Evolutionary conservation across 2,329 filamentous ascomycete genomes (phyloP).

Genomic region (Aaosphaeria pasadenensis): DNA sequence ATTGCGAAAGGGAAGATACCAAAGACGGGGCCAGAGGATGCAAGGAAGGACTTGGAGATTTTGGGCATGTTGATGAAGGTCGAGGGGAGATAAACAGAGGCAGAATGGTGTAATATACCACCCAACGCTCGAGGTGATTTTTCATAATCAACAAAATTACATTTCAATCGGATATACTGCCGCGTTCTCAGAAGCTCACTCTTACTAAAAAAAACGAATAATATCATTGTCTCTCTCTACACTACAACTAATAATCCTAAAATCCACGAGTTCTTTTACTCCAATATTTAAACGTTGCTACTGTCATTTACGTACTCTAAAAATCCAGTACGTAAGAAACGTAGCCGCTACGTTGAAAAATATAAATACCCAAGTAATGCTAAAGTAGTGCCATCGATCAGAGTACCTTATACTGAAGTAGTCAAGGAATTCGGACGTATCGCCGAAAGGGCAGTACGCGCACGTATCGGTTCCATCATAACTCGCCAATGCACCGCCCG

Average conservation of each 20-base stretch:
- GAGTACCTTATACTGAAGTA: constrained; percentile 33
- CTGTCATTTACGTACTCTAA: constrained; percentile 41
- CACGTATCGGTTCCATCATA: constrained; percentile 43
- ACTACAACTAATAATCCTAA: too few relatives aligned
- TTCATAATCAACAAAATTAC: too few relatives aligned
- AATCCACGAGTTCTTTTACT: too few relatives aligned
- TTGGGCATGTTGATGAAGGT: constrained; percentile 39
- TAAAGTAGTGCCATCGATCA: constrained; percentile 47
- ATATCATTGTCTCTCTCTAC: too few relatives aligned
- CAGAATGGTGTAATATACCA: too few relatives aligned
- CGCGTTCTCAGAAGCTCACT: too few relatives aligned
- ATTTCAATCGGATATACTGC: too few relatives aligned
- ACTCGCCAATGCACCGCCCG: constrained; percentile 41
- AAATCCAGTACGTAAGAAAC: constrained; percentile 48
- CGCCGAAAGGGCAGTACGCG: constrained; percentile 40
- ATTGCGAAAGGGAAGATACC: constrained; percentile 36
- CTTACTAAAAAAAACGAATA: too few relatives aligned
- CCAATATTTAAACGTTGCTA: too few relatives aligned
- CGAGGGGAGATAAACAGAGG: neutral
- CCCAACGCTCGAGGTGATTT: too few relatives aligned
- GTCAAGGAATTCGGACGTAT: constrained; percentile 32
- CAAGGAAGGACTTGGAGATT: constrained; percentile 40
- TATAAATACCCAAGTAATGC: constrained; percentile 32
- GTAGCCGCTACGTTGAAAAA: constrained; percentile 46
- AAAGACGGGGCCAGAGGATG: constrained; percentile 45